These are phyloP conservation scores for Nakazawaea pomicola DNA, from an alignment of 805 yeast genomes.

Conservation along the genomic window DNA sequence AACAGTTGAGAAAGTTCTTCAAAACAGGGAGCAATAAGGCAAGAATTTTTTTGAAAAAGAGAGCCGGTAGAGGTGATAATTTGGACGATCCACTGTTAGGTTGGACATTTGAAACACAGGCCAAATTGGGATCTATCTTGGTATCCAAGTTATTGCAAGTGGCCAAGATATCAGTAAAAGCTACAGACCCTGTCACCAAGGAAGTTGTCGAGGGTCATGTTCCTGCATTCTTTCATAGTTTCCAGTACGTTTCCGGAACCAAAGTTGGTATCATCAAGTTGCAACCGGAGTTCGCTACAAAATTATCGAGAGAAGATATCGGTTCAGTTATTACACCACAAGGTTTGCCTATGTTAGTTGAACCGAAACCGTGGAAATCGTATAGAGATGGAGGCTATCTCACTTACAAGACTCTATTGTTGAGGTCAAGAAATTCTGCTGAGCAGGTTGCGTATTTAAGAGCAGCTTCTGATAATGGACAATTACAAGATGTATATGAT, in stretches of 20 bases:
- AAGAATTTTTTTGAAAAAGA: constrained; percentile 1
- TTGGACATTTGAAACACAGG: constrained; percentile 55
- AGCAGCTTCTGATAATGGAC: constrained; percentile 72
- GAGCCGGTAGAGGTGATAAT: not conserved
- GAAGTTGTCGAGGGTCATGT: constrained; percentile 62
- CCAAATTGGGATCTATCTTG: constrained; percentile 79
- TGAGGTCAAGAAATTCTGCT: constrained; percentile 78
- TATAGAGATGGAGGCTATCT: constrained; percentile 84
- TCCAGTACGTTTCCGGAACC: constrained; percentile 74
- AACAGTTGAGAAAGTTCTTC: constrained; percentile 9
- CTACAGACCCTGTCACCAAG: constrained; percentile 76
- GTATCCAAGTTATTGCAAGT: constrained; percentile 72
- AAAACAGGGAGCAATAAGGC: constrained; percentile 14
- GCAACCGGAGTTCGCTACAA: constrained; percentile 63
- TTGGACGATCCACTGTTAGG: constrained; percentile 18
- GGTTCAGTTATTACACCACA: constrained; percentile 72
- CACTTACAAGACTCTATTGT: constrained; percentile 54
- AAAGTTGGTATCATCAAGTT: constrained; percentile 77
- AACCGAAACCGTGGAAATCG: constrained; percentile 84
- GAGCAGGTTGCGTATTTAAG: constrained; percentile 86
- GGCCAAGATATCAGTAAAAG: constrained; percentile 77
- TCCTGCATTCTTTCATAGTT: constrained; percentile 88
- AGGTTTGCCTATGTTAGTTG: constrained; percentile 83
- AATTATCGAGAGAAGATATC: constrained; percentile 61
- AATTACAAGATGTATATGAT: constrained; percentile 60